Percentiles rank a stretch among this genome's conserved stretches.
phyloP scores from a whole-genome alignment of 2,329 filamentous ascomycete genomes.

The Bipolaris cookei region DNA sequence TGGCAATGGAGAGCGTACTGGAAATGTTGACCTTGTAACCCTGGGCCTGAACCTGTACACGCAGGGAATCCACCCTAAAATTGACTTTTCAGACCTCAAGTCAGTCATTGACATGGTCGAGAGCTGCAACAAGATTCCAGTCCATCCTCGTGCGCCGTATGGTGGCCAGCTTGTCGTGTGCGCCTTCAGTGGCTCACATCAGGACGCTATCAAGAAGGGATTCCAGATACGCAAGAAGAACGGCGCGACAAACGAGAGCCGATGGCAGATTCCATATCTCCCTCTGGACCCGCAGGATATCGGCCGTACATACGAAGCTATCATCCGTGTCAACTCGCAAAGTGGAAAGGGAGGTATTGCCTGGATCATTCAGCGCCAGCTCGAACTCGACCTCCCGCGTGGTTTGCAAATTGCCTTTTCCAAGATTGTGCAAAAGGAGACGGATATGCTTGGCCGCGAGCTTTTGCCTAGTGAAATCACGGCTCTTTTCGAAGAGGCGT shows the following conservation, averaged over 20 bases:
- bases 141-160: conserved; percentile 89
- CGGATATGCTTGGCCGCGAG: conserved; percentile 83
- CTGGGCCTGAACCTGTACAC: conserved; percentile 94
- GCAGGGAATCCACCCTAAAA: conserved; percentile 80
- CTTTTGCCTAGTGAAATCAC: conserved; percentile 84
- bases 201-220: conserved; percentile 93
- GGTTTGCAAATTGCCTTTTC: conserved; percentile 92
- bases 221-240: conserved; percentile 73
- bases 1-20: conserved; percentile 93
- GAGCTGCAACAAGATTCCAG: conserved; percentile 90
- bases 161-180: conserved; percentile 90
- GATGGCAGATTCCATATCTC: conserved; percentile 88
- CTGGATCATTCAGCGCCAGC: conserved; percentile 88
- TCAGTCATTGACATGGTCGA: conserved; percentile 88
- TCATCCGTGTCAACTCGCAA: conserved; percentile 97
- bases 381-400: conserved; percentile 90
- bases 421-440: conserved; percentile 80
- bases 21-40: conserved; percentile 94
- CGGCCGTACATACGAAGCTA: conserved; percentile 94
- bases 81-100: conserved; percentile 92
- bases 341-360: conserved; percentile 93
- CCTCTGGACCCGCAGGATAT: conserved; percentile 93
- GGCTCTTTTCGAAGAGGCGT: conserved; percentile 84
- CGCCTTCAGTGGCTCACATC: conserved; percentile 89
- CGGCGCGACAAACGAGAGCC: conserved; percentile 65